Evolutionary conservation across 73 alveolate genomes (phyloP).

Genomic region (Diophrys sp.): DNA sequence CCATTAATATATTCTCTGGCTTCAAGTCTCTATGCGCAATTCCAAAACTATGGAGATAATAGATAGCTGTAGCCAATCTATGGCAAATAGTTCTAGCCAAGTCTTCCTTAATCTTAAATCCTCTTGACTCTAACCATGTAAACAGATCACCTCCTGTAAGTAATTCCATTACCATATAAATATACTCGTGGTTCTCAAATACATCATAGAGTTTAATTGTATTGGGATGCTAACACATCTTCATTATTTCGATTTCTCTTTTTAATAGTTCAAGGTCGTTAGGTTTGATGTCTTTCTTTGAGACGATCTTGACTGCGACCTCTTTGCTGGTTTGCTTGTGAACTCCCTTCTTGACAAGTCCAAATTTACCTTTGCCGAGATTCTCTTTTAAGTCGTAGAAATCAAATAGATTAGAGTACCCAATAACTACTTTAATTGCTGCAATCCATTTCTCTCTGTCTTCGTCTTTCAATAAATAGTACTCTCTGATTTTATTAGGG

Average conservation of each 20-base stretch:
- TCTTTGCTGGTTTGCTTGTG: conserved; percentile 72
- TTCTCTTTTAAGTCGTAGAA: conserved; percentile 77
- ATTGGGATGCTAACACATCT: conserved; percentile 89
- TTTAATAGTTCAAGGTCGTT: conserved; percentile 76
- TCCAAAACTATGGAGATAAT: conserved; percentile 79
- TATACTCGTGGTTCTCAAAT: conserved; percentile 72
- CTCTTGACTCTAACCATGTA: conserved; percentile 60
- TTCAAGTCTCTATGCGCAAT: conserved; percentile 86
- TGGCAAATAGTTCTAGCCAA: conserved; percentile 68
- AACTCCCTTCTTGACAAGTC: conserved; percentile 76
- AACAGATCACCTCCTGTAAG: conserved; percentile 91
- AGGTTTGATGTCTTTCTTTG: conserved; percentile 75
- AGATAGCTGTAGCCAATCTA: conserved; percentile 69
- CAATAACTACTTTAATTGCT: conserved; percentile 75
- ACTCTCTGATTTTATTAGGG: conserved; percentile 71
- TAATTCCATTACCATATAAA: conserved; percentile 80
- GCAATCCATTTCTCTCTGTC: conserved; percentile 77
- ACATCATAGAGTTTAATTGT: conserved; percentile 79
- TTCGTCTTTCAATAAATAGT: conserved; percentile 66
- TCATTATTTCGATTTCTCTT: conserved; percentile 84
- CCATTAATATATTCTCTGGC: conserved; percentile 82
- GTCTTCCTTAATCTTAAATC: conserved; percentile 64
- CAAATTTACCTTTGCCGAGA: conserved; percentile 87
- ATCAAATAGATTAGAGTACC: conserved; percentile 80
- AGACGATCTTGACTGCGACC: conserved; percentile 83